Base-by-base conservation (phyloP, 192 early-diverging fungal genomes). In the Coemansia sp. region DNA sequence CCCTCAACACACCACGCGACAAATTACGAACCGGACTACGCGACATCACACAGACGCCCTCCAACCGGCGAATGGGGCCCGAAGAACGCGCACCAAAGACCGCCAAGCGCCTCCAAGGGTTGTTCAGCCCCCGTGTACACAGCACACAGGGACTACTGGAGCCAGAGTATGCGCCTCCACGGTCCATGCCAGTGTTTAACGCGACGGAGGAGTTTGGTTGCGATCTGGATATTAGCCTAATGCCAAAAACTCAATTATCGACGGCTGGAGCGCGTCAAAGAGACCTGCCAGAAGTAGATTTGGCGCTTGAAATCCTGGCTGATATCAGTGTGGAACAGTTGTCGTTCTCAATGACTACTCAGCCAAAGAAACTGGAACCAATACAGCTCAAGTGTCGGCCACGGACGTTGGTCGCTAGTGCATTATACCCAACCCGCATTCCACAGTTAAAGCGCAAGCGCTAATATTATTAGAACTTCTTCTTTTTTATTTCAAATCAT, bases 401-500 rank as follows among this genome's bases (percentile, higher is more conserved):
- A 0, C 32, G 44, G 43, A 41, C 20, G 0, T 64, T 82, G 11
- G 58, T 82, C 22, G 79, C 79, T 0, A 49, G 67, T 24, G 30
- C 74, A 3, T 52, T 82, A 6, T 52, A 73, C 5, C 79, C 79
- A 1, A 70, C 74, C 1, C 79, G 79, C 49, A 82, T 82, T 41
- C 79, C 79, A 4, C 74, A 61, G 8, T 53, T 75, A 24, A 80
- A 82, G 74, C 79, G 74, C 65, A 82, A 82, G 65, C 79, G 79
- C 60, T 72, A 62, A 58, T 34, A 43, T 13, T 37, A 39, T 53
- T 38, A 55, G 18, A 38, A 32, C 24, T 27, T 27, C 24, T 24
- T 24, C 24, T 27, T 27, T 27, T 27, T 27, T 59, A 47, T 59
- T 39, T 40, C 62, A 47, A 16, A 7, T 18, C 39, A 67, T 62